Evolutionary conservation across 257 asterid genomes (phyloP).

Genomic region (Salvia hispanica): DNA sequence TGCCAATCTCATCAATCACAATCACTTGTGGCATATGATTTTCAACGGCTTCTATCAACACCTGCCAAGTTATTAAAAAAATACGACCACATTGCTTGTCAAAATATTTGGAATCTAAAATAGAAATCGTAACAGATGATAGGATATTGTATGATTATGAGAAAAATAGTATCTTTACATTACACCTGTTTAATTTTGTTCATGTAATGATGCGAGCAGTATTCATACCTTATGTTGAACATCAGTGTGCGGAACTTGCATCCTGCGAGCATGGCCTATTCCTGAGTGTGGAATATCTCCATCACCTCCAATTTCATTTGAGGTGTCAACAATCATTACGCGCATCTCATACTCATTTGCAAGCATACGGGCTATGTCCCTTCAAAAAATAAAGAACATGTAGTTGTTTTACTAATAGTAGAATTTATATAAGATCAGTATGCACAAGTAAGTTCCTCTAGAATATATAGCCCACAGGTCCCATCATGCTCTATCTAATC

Average conservation of each 20-base stretch:
- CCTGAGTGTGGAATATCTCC: constrained; percentile 97
- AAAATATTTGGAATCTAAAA: background rate
- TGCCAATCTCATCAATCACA: constrained; percentile 96
- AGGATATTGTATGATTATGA: background rate
- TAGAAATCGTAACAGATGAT: constrained; percentile 1
- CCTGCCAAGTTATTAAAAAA: constrained; percentile 49
- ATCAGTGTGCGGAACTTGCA: constrained; percentile 96
- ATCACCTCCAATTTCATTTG: constrained; percentile 98
- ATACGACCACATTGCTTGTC: background rate
- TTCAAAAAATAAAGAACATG: constrained; percentile 34
- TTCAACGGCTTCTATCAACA: constrained; percentile 96
- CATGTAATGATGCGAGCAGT: constrained; percentile 23
- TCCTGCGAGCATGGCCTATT: constrained; percentile 91
- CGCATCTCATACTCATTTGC: constrained; percentile 89
- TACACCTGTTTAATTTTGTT: background rate
- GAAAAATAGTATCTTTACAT: constrained; percentile 15
- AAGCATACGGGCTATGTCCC: constrained; percentile 99
- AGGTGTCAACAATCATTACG: constrained; percentile 98
- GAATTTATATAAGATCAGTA: constrained; percentile 8
- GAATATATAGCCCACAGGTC: constrained; percentile 7
- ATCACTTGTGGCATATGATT: constrained; percentile 99
- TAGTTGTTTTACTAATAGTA: constrained; percentile 2
- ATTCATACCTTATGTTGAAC: constrained; percentile 83
- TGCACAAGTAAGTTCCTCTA: constrained; percentile 11
- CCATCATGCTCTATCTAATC: background rate